Conservation (phyloP, 2,329 filamentous ascomycete species). For the Pestalotiopsis sp. region DNA sequence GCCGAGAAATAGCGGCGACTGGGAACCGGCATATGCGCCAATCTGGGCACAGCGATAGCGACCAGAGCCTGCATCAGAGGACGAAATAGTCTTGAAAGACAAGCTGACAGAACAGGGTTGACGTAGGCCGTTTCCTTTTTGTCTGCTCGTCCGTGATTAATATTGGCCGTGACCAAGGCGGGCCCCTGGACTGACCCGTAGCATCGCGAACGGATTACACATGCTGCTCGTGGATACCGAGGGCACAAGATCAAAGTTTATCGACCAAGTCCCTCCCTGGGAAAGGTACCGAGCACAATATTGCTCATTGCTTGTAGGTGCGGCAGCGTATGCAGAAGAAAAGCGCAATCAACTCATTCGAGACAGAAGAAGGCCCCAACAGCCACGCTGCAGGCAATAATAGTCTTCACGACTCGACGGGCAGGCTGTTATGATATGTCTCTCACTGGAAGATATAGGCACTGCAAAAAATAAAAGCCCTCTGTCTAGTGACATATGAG, state of each 20-base stretch:
- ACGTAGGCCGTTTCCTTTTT: neutral
- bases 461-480: neutral
- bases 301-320: neutral
- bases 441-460: neutral
- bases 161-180: conserved; percentile 7
- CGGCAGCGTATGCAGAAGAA: neutral
- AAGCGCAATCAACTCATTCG: neutral
- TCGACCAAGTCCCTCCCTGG: neutral
- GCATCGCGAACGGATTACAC: neutral
- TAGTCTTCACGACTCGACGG: neutral
- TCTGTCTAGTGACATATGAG: neutral
- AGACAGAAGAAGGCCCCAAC: neutral
- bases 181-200: neutral
- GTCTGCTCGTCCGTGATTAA: conserved; percentile 8
- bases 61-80: neutral
- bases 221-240: neutral
- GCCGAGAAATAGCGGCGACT: neutral
- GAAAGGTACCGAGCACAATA: neutral
- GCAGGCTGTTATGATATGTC: neutral
- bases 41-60: neutral
- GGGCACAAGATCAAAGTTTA: neutral
- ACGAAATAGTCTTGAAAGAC: neutral
- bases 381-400: neutral
- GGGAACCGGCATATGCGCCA: neutral
- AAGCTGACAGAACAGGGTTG: conserved; percentile 4